Evolutionary conservation across 768 basidiomycete species (phyloP), one percentile per base, ranked within the genome.

Genomic region (Coprinopsis marcescibilis): DNA sequence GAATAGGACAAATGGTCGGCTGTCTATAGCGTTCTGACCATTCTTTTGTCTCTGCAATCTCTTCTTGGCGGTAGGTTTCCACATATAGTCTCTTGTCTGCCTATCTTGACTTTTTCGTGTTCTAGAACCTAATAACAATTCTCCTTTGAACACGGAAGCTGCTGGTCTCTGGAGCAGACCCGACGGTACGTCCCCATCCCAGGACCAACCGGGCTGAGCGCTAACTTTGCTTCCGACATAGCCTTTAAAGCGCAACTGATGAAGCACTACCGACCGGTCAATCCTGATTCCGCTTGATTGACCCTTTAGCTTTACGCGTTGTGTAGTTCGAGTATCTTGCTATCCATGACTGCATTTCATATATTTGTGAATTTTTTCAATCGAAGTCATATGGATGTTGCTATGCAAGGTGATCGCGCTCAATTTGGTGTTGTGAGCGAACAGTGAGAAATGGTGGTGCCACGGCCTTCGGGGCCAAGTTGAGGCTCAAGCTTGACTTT

Each of bases 1-100:
- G 25, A 33, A n/a, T 52, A 90, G 86, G 89, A 92, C 65, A 89
- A 92, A 59, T 94, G 91, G 92, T 89, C 88, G 2, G 90, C 92
- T 5, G 85, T 93, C 1, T 91, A 94, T 63, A 89, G 87, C 49
- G 91, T 93, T 27, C 88, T 91, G 54, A 92, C 89, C 0, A 86
- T 95, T 33, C 75, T 95, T 15, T 68, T 94, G 7, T 93, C 91
- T 11, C 64, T 95, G 46, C 92, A 95, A 59, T 89, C 86, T 8
- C 68, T 95, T 29, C 75, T 95, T 38, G 91, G 91, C 55, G 90
- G 90, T 90, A 56, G 30, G 78, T 65, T n/a, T 33, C 12, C 7
- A 29, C 23, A n/a, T 32, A 8, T n/a, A 32, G 8, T n/a, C 29
- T 8, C 29, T 32, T 32, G 8, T 8, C 29, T 8, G n/a, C n/a